Evolutionary conservation across 2,329 filamentous ascomycete species (phyloP).

Genomic region (Neonectria coccinea): DNA sequence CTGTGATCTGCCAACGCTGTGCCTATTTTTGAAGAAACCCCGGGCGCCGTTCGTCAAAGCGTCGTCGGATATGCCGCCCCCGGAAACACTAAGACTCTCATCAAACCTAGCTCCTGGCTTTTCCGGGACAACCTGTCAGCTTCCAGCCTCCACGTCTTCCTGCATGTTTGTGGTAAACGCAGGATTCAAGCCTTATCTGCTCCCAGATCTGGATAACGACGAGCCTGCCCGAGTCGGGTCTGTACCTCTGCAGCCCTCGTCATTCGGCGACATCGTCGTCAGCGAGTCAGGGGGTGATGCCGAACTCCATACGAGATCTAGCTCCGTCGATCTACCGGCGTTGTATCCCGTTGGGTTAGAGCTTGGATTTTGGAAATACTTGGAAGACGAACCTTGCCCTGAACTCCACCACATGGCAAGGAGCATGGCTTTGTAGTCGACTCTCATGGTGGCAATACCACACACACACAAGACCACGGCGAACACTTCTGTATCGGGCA

Average conservation of each 20-base stretch:
- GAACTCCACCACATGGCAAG: not conserved
- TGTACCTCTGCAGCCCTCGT: not conserved
- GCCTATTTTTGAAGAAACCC: not conserved
- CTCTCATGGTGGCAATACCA: not conserved
- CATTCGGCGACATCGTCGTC: not conserved
- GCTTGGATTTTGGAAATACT: not conserved
- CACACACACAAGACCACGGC: not conserved
- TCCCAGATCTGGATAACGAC: not conserved
- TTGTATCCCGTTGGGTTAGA: not conserved
- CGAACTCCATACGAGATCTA: not conserved
- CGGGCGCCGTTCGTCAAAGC: not conserved
- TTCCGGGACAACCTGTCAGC: not conserved
- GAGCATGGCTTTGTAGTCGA: not conserved
- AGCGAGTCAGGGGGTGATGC: not conserved
- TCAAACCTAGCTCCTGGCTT: not conserved
- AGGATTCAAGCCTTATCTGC: not conserved
- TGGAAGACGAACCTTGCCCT: not conserved
- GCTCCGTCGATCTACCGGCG: not conserved
- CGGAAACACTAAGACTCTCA: not conserved
- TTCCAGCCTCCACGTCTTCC: not conserved
- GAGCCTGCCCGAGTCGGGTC: not conserved
- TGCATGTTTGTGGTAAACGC: not conserved
- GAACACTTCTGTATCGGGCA: not conserved
- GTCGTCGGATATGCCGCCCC: not conserved
- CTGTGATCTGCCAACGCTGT: not conserved